Evolutionary conservation across 345 rosid species (phyloP), one percentile per base, ranked within the genome.

Genomic region (Bretschneidera sinensis): DNA sequence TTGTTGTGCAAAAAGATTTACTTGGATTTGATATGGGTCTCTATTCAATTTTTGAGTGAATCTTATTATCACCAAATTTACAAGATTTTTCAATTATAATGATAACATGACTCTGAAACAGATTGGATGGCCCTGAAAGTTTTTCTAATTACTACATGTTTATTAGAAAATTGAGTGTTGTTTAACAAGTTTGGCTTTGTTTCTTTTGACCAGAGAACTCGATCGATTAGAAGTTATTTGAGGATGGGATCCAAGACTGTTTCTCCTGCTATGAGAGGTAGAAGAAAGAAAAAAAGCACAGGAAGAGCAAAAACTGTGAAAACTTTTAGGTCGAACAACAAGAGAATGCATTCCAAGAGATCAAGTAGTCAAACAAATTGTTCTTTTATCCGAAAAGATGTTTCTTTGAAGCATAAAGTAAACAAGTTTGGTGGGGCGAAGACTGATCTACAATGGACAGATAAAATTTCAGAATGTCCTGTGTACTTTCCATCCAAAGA

Each of bases 391-490:
- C n/a, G n/a, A n/a, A 35, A 35, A 35, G 43, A 35, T 6, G 43
- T 35, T 14, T 54, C 18, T 13, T 24, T 33, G 17, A 19, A 43
- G 17, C 25, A 10, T 15, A 24, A 48, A 28, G 54, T 14, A 23
- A 50, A 57, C 4, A 57, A 62, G 14, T 51, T 28, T 33, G n/a
- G 18, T 5, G n/a, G n/a, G n/a, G 21, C 34, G 59, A 64, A 65
- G 28, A 58, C 43, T 62, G 76, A 76, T 66, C 47, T 77, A 2
- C 78, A 83, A 17, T 85, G 92, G 88, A 78, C 69, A 13, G 78
- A 85, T 35, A 52, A 64, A 59, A 79, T 83, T 45, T 72, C 76
- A 6, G 80, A 75, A 58, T 85, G 92, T 54, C 88, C 86, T 45
- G 83, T 78, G 1, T 85, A 73, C 64, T 22, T 13, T 61, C 92